Conservation (phyloP, 352 stramenopile genomes). For the Phytophthora megakarya region DNA sequence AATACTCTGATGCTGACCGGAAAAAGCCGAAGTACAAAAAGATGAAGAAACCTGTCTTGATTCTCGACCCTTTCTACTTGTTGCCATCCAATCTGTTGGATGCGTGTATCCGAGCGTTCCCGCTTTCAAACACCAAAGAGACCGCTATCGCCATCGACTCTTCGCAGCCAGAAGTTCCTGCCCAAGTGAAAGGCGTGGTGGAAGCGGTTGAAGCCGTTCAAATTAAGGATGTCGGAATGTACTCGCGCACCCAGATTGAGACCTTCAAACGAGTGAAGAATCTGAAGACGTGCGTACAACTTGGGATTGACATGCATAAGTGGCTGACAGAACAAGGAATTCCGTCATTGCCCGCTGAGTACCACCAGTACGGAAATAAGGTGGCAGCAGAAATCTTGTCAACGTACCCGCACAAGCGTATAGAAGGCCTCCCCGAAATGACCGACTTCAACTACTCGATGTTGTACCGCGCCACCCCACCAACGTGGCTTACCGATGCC, state of each 20-base stretch:
- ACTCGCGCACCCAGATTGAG: slow-evolving; percentile 16
- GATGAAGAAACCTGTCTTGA: too few relatives aligned
- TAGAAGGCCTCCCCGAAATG: not conserved
- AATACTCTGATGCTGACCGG: too few relatives aligned
- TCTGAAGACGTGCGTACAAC: too few relatives aligned
- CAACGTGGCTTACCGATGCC: not conserved
- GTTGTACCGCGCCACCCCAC: not conserved
- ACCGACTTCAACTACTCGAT: not conserved
- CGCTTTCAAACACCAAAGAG: too few relatives aligned
- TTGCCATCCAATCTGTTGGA: too few relatives aligned
- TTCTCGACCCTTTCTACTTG: too few relatives aligned
- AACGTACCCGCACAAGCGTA: not conserved
- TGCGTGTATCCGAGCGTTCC: too few relatives aligned
- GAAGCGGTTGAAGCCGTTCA: not conserved
- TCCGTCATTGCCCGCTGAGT: not conserved
- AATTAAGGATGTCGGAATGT: slow-evolving; percentile 12
- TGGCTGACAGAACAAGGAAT: too few relatives aligned
- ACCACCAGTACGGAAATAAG: not conserved
- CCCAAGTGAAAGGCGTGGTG: too few relatives aligned
- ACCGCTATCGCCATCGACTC: too few relatives aligned
- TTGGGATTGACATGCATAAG: not conserved
- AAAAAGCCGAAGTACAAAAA: too few relatives aligned
- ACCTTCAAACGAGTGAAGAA: not conserved
- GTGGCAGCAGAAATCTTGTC: not conserved
- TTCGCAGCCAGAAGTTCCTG: too few relatives aligned